Evolutionary conservation across 2,329 filamentous ascomycete species (phyloP).

Genomic region (Aspergillus sclerotialis): DNA sequence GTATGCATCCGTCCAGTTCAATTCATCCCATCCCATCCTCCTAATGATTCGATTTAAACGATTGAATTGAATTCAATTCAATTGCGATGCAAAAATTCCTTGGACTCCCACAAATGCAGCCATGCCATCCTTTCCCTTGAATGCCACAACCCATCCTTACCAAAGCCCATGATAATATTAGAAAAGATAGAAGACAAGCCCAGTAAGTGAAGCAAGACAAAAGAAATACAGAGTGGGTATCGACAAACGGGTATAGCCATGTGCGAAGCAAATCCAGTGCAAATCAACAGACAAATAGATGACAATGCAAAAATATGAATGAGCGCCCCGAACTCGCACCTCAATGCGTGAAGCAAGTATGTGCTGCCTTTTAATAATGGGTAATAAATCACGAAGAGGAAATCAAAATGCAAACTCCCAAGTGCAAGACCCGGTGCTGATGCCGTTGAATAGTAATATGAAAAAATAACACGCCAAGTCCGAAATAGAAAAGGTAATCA

Average conservation of each 20-base stretch:
- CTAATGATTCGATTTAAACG: too few relatives aligned
- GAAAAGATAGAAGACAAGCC: too few relatives aligned
- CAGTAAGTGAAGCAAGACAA: constrained; percentile 9
- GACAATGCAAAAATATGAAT: constrained; percentile 5
- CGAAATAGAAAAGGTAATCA: constrained; percentile 4
- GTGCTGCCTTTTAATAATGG: constrained; percentile 5
- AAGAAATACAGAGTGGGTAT: constrained; percentile 17
- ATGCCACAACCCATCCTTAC: constrained; percentile 2
- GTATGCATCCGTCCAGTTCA: constrained; percentile 9
- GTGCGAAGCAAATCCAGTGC: constrained; percentile 8
- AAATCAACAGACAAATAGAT: constrained; percentile 8
- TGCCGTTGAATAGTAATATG: constrained; percentile 1
- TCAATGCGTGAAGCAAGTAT: constrained; percentile 4
- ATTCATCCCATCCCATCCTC: too few relatives aligned
- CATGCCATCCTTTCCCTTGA: constrained; percentile 8
- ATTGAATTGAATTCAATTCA: too few relatives aligned
- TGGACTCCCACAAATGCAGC: constrained; percentile 16
- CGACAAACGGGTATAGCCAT: constrained; percentile 14
- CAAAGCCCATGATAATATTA: constrained; percentile 8
- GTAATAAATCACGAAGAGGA: constrained; percentile 2
- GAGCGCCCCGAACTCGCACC: constrained; percentile 8
- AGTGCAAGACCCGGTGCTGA: neutral
- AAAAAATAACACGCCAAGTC: neutral
- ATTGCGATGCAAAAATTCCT: constrained; percentile 3
- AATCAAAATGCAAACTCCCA: constrained; percentile 1